Base-by-base conservation (phyloP, 495 filamentous ascomycete genomes). In the Lasiosphaeria hispida region DNA sequence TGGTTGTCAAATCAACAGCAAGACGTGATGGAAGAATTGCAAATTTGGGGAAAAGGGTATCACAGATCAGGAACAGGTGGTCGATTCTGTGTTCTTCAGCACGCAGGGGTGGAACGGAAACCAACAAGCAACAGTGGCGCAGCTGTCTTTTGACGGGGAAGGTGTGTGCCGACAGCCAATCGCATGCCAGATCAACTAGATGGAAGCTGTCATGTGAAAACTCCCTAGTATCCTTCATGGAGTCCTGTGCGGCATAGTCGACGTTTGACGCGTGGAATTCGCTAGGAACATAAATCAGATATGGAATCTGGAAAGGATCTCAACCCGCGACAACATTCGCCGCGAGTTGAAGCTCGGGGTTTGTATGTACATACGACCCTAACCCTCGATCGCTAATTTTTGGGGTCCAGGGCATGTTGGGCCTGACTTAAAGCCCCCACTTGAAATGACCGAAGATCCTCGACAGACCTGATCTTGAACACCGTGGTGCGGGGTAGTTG, bases 121-220 rank as follows among this genome's bases (percentile, higher is more conserved):
- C 42, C 33, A 34, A 10, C 54, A 39, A 45, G 47, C 55, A 52
- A 42, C 47, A 52, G 55, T 44, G 55, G 55, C 55, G 55, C 55
- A 58, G 55, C 55, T 45, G 10, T 17, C 3, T 3, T 6, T 13
- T 47, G 13, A 23, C 23, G 47, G 18, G 3, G 8, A 15, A 10
- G 23, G 19, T 13, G 23, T 36, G 47, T 10, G 10, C 19, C 10
- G 47, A n/a, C 10, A 49, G 47, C 23, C 47, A 49, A 49, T 37
- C 23, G 23, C 23, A 30, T 5, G 23, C 5, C 23, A 30, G 23
- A 30, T 30, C 23, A 30, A 30, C 5, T 30, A 5, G 23, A 30
- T 30, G 23, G 23, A 30, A 30, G 23, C 5, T 5, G 23, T 30
- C 23, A 30, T 30, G 23, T 5, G 23, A n/a, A n/a, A n/a, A 30